Base-by-base conservation (phyloP, 805 yeast species). In the Metschnikowia proteae region DNA sequence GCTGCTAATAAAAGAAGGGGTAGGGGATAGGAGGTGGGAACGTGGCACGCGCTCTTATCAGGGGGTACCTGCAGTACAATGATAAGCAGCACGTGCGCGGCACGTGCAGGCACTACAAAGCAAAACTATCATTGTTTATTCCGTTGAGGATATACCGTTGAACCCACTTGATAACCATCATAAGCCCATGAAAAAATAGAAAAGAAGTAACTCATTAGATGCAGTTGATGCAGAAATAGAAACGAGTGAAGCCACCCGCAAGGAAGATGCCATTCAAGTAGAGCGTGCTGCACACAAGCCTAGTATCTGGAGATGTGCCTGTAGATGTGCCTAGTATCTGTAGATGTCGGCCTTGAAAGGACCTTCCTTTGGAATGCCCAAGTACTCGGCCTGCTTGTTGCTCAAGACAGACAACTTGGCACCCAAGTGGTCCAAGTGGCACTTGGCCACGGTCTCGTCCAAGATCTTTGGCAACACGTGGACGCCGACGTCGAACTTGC, bases 331-430 rank as follows among this genome's bases (percentile, higher is more conserved):
- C 60, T 88, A 92, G 80, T 92, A 92, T 81, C 97, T 88, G 95
- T 92, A 92, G 80, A 85, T 88, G 65, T 92, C 97, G 67, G 96
- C 85, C 86, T 92, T 92, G 96, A 66, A 92, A 65, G 99, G 99
- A 80, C 99, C 99, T 73, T 84, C 86, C 64, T 71, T 70, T 67
- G 96, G 92, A 62, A 94, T 76, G 68, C 92, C 91, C 71, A 92
- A 84, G 86, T 92, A 92, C 61, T 90, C 96, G 64, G 96, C 81
- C 83, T 92, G 99, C 61, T 71, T 89, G 47, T 73, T 59, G 59
- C 90, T 71, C 70, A 92, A 84, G 58, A 75, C 74, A 63, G 96
- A 80, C 70, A 92, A 84, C 73, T 80, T 83, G 63, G 84, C 98
- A 74, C 94, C 96, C 69, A 92, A 83, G 80, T 94, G 96, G 70